Conservation (phyloP, 352 stramenopile species). For the Phytopythium kandeliae region DNA sequence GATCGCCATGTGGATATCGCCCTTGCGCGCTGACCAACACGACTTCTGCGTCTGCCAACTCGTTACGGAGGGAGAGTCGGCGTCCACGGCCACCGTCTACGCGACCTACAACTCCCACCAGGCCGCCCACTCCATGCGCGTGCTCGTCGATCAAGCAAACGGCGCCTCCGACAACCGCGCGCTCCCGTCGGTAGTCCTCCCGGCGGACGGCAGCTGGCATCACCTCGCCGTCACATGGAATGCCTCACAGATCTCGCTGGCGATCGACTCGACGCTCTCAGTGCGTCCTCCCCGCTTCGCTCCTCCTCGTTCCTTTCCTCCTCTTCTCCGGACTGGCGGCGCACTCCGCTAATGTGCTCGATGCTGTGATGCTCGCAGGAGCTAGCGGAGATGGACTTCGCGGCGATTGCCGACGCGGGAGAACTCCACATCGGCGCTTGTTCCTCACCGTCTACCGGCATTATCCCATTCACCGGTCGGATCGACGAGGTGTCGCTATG, state of each 20-base stretch:
- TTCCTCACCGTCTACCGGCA: not conserved
- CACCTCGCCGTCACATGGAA: slow-evolving; percentile 7
- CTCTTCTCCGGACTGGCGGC: too few relatives aligned
- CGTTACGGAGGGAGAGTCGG: not conserved
- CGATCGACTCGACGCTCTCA: slow-evolving; percentile 2
- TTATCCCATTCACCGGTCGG: slow-evolving; percentile 14
- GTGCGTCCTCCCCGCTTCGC: not conserved
- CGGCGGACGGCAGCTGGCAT: slow-evolving; percentile 8
- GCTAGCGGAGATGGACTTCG: slow-evolving; percentile 5
- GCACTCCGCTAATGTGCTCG: too few relatives aligned
- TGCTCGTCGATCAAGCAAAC: not conserved
- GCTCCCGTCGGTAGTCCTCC: not conserved
- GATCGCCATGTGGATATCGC: slow-evolving; percentile 12
- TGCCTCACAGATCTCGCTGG: not conserved
- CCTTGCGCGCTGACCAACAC: not conserved
- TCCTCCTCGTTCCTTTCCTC: too few relatives aligned
- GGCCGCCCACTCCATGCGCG: not conserved
- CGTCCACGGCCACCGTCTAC: slow-evolving; percentile 8
- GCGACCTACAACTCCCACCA: slow-evolving; percentile 7
- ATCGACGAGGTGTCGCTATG: slow-evolving; percentile 35
- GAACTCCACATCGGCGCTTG: slow-evolving; percentile 15
- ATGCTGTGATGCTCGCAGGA: not conserved
- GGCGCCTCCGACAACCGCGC: not conserved
- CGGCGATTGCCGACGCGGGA: not conserved
- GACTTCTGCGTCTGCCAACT: slow-evolving; percentile 15